These are phyloP conservation scores for Neoconidiobolus thromboides DNA, from an alignment of 371 early-diverging fungal species.

Conservation along the genomic window DNA sequence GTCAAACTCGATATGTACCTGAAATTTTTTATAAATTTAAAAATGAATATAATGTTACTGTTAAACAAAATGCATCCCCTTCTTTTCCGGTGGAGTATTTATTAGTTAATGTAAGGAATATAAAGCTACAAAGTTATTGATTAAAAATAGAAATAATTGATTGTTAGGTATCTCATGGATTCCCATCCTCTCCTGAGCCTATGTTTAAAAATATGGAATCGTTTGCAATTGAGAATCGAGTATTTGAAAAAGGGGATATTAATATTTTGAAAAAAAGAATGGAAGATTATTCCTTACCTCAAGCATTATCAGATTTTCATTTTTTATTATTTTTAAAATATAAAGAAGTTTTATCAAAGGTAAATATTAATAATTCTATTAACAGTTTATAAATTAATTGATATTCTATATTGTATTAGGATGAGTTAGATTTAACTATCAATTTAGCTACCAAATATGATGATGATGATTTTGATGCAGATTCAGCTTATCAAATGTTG, in stretches of 20 bases:
- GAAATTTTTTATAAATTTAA: conserved; percentile 90
- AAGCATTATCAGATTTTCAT: conserved; percentile 61
- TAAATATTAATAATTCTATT: not conserved
- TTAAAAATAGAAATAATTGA: not conserved
- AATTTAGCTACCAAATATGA: conserved; percentile 24
- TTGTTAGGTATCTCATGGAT: conserved; percentile 75
- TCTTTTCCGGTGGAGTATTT: conserved; percentile 93
- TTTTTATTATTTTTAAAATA: conserved; percentile 42
- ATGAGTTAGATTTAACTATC: conserved; percentile 33
- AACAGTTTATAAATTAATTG: conserved; percentile 1
- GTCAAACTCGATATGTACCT: conserved; percentile 70
- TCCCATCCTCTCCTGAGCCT: conserved; percentile 63
- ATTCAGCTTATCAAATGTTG: conserved; percentile 20
- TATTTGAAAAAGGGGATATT: not conserved
- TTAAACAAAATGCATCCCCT: conserved; percentile 71
- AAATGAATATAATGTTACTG: conserved; percentile 79
- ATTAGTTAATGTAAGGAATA: conserved; percentile 61
- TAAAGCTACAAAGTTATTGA: not conserved
- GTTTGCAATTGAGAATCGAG: conserved; percentile 65
- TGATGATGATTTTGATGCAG: conserved; percentile 16
- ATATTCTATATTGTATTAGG: conserved; percentile 12
- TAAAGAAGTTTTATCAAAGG: not conserved
- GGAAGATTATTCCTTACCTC: conserved; percentile 3
- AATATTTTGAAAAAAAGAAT: conserved; percentile 11
- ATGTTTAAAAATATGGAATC: conserved; percentile 33